These are phyloP conservation scores for Massariosphaeria phaeospora DNA, from an alignment of 495 filamentous ascomycete species.

Conservation along the genomic window DNA sequence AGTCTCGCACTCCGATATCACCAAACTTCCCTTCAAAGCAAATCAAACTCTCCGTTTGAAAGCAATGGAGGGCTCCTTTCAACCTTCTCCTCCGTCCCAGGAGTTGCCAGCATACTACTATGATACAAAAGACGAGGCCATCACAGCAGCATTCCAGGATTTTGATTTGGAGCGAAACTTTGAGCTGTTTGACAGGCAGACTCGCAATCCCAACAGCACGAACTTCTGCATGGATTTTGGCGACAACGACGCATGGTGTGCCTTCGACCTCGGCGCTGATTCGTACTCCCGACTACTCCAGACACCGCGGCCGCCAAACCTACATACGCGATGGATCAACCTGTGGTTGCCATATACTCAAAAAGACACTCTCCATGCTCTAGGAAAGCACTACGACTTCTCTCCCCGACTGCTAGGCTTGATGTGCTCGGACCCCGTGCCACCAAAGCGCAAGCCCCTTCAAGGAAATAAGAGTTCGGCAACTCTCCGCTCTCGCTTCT, in stretches of 20 bases:
- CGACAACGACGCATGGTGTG: conserved; percentile 56
- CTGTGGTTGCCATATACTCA: conserved; percentile 68
- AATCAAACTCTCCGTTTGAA: no score
- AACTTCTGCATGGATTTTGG: conserved; percentile 69
- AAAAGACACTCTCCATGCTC: conserved; percentile 47
- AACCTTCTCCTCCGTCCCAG: conserved; percentile 4
- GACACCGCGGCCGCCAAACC: conserved; percentile 27
- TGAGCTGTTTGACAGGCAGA: conserved; percentile 25
- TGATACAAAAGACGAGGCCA: conserved; percentile 22
- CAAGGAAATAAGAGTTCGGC: conserved; percentile 16
- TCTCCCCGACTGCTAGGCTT: conserved; percentile 61
- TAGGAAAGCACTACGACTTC: conserved; percentile 59
- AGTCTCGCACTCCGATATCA: no score
- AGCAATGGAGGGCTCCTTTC: conserved; percentile 11
- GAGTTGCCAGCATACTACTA: conserved; percentile 23
- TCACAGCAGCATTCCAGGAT: conserved; percentile 15
- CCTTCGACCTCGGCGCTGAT: conserved; percentile 50
- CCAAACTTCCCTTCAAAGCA: no score
- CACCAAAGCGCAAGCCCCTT: conserved; percentile 27
- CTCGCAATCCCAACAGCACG: conserved; percentile 22
- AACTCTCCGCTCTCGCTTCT: conserved; percentile 23
- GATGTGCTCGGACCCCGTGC: conserved; percentile 56
- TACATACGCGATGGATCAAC: conserved; percentile 63
- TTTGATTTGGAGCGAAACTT: conserved; percentile 28
- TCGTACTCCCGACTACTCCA: conserved; percentile 43